A percentile compares a stretch with the other conserved stretches of the same genome.
These are phyloP conservation scores for Ascochyta clinopodiicola DNA, from an alignment of 2,329 filamentous ascomycete genomes.

Conservation along the genomic window DNA sequence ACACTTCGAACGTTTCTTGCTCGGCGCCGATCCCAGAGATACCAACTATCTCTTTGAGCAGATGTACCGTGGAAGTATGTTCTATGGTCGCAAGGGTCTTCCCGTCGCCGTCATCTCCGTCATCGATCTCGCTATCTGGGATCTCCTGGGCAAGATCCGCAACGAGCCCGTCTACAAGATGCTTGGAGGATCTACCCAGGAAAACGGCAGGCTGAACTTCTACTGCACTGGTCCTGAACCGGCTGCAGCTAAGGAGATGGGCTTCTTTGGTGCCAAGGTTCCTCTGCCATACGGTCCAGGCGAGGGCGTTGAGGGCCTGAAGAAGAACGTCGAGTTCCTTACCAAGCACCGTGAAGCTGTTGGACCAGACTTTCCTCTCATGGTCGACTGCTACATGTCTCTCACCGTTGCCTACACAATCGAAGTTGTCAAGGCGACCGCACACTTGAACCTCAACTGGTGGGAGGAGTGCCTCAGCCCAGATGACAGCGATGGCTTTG, in stretches of 20 bases:
- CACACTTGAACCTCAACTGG: constrained; percentile 91
- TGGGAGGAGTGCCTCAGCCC: constrained; percentile 94
- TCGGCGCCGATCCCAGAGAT: constrained; percentile 86
- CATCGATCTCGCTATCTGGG: constrained; percentile 92
- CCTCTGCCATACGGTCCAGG: constrained; percentile 88
- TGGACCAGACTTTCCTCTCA: constrained; percentile 88
- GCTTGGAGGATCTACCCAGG: constrained; percentile 87
- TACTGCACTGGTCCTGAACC: constrained; percentile 95
- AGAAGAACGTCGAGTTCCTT: constrained; percentile 90
- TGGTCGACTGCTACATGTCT: constrained; percentile 98
- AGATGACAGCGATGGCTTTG: constrained; percentile 91
- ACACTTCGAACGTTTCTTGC: constrained; percentile 90
- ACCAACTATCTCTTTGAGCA: constrained; percentile 93
- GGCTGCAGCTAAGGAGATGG: constrained; percentile 78
- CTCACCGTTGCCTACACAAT: constrained; percentile 93
- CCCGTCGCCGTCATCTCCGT: constrained; percentile 91
- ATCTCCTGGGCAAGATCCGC: constrained; percentile 87
- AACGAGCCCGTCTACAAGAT: constrained; percentile 94
- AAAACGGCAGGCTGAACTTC: constrained; percentile 73
- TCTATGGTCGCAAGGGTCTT: constrained; percentile 92
- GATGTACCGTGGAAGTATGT: constrained; percentile 96
- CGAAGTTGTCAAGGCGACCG: constrained; percentile 82
- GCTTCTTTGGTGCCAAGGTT: constrained; percentile 90
- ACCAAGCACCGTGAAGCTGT: constrained; percentile 83
- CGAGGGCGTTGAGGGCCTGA: constrained; percentile 79